Evolutionary conservation across 345 rosid genomes (phyloP), one percentile per base, ranked within the genome.

Genomic region (Lepidium africanum): DNA sequence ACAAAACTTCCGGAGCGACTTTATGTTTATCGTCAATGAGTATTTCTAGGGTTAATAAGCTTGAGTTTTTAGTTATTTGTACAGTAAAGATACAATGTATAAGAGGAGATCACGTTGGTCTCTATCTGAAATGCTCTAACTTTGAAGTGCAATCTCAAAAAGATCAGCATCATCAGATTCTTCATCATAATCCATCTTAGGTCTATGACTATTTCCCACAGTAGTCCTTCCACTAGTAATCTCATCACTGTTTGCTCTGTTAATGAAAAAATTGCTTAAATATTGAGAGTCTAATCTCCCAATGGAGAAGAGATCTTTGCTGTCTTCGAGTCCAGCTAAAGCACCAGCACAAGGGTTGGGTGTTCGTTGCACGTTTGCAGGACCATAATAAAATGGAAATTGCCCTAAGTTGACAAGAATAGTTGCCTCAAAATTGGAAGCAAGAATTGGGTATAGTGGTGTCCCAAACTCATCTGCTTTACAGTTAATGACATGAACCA

Each of bases 81-180:
- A 63, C 52, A 54, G 45, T 33, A 62, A 23, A 82, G 2, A 48
- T 35, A 36, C 3, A 36, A 3, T 62, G 9, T 12, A 47, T 13
- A 5, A 32, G 25, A 41, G 1, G 37, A 16, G 13, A 42, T 36
- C 23, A 21, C 25, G 15, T 14, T 62, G 5, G 10, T 10, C n/a
- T n/a, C n/a, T 4, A 15, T 27, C 16, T 25, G 50, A 17, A 46
- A 50, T 47, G 43, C 64, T 82, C 76, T 41, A 54, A 71, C 45
- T 59, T 76, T 17, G 70, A 49, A 92, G 73, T 0, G 83, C 82
- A 54, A 92, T 90, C 76, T 93, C 98, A 35, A 90, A 92, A 42
- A 93, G 80, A 80, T 93, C 98, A 46, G 92, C 96, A 57, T 90
- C 96, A 57, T 90, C 98, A 2, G 96, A 87, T 30, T 93, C 96